Base-by-base conservation (phyloP, 2,329 filamentous ascomycete genomes). In the Pseudopyrenochaeta lycopersici region DNA sequence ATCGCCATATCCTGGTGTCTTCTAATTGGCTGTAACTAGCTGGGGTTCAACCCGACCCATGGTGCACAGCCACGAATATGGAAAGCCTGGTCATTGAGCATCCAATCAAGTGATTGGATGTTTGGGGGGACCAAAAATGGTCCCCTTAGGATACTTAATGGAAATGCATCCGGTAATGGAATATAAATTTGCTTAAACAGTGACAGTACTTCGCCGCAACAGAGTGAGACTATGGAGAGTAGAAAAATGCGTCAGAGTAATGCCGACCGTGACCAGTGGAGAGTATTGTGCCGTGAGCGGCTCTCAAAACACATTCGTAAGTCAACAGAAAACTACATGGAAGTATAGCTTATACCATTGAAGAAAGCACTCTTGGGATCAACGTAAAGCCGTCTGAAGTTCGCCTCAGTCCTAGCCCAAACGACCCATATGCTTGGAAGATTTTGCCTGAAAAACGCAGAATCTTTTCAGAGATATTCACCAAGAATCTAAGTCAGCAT, bases 171-270 rank as follows among this genome's bases (percentile, higher is more conserved):
- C 12, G 7, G 23, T 15, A 14, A 42, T 42, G 20, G 39, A 42
- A 27, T 27, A 5, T 9, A 27, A 27, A 9, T 5, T 27, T 27
- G 23, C 23, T 9, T 5, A 27, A 27, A 27, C 23, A 27, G 23
- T 27, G 4, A 27, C 23, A 27, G n/a, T 42, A 27, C 27, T 42
- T 42, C 7, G 20, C 39, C 20, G 14, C 2, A 23, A 42, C 7
- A 42, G 39, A 27, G 39, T 23, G 18, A 42, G 20, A 42, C n/a
- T 21, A 39, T 39, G 9, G 36, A 39, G 20, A 29, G 23, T 23
- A 42, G 39, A 15, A 42, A n/a, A 42, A 42, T 29, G 39, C 39
- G 39, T 42, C 20, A 42, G 39, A 42, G 39, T 42, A 42, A 42
- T 27, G 11, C 27, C 20, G 20, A 42, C 39, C 20, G 20, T 27